Percentiles rank a stretch among this genome's conserved stretches.
These are phyloP conservation scores for Xylaria grammica DNA, from an alignment of 495 filamentous ascomycete species.

Conservation along the genomic window DNA sequence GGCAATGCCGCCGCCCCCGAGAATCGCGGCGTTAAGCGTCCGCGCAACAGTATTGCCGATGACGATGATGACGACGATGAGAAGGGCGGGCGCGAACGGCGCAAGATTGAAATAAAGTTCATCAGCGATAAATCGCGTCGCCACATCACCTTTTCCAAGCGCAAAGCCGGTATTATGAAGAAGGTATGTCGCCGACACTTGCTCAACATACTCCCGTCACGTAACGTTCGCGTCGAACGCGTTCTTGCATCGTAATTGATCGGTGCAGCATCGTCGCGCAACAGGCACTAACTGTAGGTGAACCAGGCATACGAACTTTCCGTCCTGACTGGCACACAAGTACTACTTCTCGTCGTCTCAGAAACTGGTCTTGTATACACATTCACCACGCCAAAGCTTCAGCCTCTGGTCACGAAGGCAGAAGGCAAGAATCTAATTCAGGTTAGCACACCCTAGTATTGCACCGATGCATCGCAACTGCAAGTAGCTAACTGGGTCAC, in stretches of 20 bases:
- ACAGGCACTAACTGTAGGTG: slow-evolving; percentile 24
- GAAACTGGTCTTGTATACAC: slow-evolving; percentile 99
- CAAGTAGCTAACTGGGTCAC: slow-evolving; percentile 7
- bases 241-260: slow-evolving; percentile 27
- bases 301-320: slow-evolving; percentile 94
- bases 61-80: slow-evolving; percentile 99
- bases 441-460: slow-evolving; percentile 59
- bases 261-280: slow-evolving; percentile 17
- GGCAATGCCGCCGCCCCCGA: slow-evolving; percentile 64
- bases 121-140: slow-evolving; percentile 99
- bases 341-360: slow-evolving; percentile 94
- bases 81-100: slow-evolving; percentile 95
- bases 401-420: slow-evolving; percentile 97
- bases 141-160: slow-evolving; percentile 99
- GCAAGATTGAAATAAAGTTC: slow-evolving; percentile 99
- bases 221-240: slow-evolving; percentile 33
- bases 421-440: slow-evolving; percentile 99
- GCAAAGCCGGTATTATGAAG: slow-evolving; percentile 99
- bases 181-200: slow-evolving; percentile 70
- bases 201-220: slow-evolving; percentile 16
- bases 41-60: slow-evolving; percentile 79
- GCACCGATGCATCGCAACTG: slow-evolving; percentile 2
- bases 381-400: slow-evolving; percentile 98
- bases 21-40: slow-evolving; percentile 86
- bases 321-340: slow-evolving; percentile 97